Conservation (phyloP, 768 basidiomycete genomes). For the Clathrus columnatus region DNA sequence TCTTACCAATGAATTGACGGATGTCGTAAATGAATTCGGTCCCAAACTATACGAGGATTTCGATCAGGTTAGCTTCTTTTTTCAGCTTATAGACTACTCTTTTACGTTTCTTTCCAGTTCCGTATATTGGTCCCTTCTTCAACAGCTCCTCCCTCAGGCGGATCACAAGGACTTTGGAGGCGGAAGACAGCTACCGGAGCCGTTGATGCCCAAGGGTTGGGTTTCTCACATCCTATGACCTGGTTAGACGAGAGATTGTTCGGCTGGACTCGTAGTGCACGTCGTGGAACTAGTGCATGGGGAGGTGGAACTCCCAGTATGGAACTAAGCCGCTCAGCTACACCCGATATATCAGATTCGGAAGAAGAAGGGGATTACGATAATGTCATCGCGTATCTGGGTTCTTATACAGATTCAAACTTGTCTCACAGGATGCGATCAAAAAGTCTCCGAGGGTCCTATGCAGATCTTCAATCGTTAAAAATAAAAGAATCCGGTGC, state of each 20-base stretch:
- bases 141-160: conserved; percentile 71
- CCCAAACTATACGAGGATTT: conserved; percentile 85
- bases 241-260: conserved; percentile 94
- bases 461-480: conserved; percentile 72
- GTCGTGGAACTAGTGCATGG: conserved; percentile 84
- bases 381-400: conserved; percentile 66
- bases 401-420: conserved; percentile 36
- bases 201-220: conserved; percentile 77
- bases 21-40: conserved; percentile 80
- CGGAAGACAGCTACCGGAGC: conserved; percentile 74
- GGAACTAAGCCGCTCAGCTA: conserved; percentile 41
- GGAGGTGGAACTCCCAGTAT: conserved; percentile 37
- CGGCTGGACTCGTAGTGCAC: conserved; percentile 77
- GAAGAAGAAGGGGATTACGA: conserved; percentile 90
- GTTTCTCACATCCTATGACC: conserved; percentile 86
- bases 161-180: conserved; percentile 65
- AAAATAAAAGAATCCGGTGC: conserved; percentile 22
- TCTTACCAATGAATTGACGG: conserved; percentile 77
- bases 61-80: conserved; percentile 46
- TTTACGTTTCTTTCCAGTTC: conserved; percentile 34
- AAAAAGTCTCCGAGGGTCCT: conserved; percentile 62
- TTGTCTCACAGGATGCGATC: conserved; percentile 28
- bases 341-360: conserved; percentile 75
- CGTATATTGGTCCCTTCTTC: conserved; percentile 81
- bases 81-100: conserved; percentile 1